Percentiles rank a stretch among this genome's conserved stretches.
Conservation (phyloP, 2,329 filamentous ascomycete genomes). For the Calonectria naviculata region DNA sequence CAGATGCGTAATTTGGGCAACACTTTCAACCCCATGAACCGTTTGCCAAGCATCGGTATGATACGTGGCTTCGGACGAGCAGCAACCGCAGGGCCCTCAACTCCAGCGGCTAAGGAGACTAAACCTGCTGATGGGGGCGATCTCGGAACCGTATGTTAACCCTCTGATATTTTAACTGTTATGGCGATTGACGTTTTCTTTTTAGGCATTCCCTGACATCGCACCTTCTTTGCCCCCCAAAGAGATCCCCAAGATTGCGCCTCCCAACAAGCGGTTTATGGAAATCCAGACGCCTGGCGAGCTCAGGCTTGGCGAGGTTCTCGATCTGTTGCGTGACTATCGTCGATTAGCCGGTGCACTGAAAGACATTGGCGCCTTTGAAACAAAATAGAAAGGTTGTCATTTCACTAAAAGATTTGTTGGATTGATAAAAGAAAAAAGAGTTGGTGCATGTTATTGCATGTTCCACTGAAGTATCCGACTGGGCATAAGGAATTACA, state of each 20-base stretch:
- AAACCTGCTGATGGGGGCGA: conserved; percentile 63
- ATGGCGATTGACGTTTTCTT: conserved; percentile 13
- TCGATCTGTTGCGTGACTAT: conserved; percentile 79
- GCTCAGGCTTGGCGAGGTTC: conserved; percentile 77
- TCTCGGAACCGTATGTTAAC: conserved; percentile 63
- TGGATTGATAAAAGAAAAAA: background rate
- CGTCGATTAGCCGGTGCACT: conserved; percentile 75
- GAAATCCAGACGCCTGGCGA: conserved; percentile 77
- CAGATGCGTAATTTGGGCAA: conserved; percentile 85
- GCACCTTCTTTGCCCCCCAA: conserved; percentile 66
- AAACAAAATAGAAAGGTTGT: conserved; percentile 48
- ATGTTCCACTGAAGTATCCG: background rate
- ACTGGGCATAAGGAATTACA: background rate
- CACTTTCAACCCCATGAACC: conserved; percentile 84
- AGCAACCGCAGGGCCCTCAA: conserved; percentile 55
- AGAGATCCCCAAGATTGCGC: conserved; percentile 65
- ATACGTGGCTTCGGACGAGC: conserved; percentile 77
- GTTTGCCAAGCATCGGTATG: conserved; percentile 78
- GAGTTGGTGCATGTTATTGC: background rate
- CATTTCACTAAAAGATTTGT: background rate
- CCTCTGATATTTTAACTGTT: background rate
- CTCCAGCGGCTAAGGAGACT: conserved; percentile 54
- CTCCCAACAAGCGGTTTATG: conserved; percentile 79
- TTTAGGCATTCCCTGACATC: conserved; percentile 70
- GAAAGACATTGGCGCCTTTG: conserved; percentile 71